phyloP scores from a whole-genome alignment of 1,284 basidiomycete species.

The Microstroma glucosiphilum region DNA sequence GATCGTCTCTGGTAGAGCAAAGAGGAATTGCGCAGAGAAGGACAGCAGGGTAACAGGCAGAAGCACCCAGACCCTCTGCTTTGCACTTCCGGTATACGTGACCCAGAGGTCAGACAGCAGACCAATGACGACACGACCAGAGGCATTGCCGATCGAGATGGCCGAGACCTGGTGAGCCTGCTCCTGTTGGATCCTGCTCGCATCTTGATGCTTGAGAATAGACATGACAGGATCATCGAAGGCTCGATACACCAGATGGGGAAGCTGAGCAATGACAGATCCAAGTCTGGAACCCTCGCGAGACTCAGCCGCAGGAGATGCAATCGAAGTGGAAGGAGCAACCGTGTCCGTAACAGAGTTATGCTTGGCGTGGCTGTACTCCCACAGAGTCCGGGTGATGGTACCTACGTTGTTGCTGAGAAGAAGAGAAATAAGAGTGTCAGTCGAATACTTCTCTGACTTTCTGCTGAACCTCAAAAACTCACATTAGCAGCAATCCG shows the following conservation, averaged over 20 bases:
- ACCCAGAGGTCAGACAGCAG: conserved; percentile 62
- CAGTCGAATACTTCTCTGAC: conserved; percentile 63
- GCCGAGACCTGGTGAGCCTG: conserved; percentile 70
- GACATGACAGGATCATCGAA: conserved; percentile 11
- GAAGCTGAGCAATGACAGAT: conserved; percentile 1
- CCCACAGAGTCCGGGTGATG: conserved; percentile 76
- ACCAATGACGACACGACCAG: conserved; percentile 71
- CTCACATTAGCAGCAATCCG: conserved; percentile 64
- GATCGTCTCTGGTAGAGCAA: conserved; percentile 52
- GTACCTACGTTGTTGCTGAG: conserved; percentile 86
- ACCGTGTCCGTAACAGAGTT: conserved; percentile 8
- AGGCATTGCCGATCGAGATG: conserved; percentile 76
- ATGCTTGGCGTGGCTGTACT: conserved; percentile 56
- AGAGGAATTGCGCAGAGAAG: conserved; percentile 35
- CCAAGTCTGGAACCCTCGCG: background rate
- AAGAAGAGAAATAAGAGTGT: background rate
- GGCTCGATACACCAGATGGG: background rate
- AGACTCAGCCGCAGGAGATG: background rate
- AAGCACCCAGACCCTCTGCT: conserved; percentile 36
- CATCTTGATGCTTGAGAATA: conserved; percentile 57
- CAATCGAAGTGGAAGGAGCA: background rate
- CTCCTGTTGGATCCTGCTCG: conserved; percentile 63
- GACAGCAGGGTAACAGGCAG: conserved; percentile 40
- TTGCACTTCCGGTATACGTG: conserved; percentile 18
- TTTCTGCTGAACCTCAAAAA: conserved; percentile 85